A percentile compares a stretch with the other conserved stretches of the same genome.
phyloP scores from a whole-genome alignment of 2,329 filamentous ascomycete genomes.

The Tolypocladium inflatum region DNA sequence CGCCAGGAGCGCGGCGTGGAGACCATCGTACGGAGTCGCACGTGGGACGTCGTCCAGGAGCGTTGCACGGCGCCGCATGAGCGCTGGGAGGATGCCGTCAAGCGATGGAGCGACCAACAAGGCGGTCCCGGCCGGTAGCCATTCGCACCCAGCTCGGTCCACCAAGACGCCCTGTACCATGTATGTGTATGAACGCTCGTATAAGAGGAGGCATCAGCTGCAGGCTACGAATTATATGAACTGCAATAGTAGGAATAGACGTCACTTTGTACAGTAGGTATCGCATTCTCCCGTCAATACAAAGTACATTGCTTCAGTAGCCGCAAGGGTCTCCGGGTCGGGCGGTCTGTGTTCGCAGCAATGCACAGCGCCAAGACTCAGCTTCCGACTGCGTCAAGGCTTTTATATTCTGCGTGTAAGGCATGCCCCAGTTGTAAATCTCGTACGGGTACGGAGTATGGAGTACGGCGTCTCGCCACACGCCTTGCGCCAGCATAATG shows the following conservation, averaged over 20 bases:
- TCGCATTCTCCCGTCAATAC: neutral
- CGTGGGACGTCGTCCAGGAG: slow-evolving; percentile 70
- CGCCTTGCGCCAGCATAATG: neutral
- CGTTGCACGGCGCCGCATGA: slow-evolving; percentile 55
- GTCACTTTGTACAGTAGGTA: neutral
- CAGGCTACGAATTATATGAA: neutral
- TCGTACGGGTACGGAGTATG: too few relatives aligned
- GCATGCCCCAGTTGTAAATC: neutral
- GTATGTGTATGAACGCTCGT: neutral
- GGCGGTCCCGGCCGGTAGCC: slow-evolving; percentile 4
- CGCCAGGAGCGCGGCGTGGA: slow-evolving; percentile 70
- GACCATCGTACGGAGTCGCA: slow-evolving; percentile 68
- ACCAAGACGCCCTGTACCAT: neutral
- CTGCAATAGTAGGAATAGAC: neutral
- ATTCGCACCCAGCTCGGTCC: too few relatives aligned
- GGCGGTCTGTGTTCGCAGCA: neutral
- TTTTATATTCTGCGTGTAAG: neutral
- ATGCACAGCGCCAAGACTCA: neutral
- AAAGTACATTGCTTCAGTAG: neutral
- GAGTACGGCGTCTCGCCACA: neutral
- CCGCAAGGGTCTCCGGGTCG: neutral
- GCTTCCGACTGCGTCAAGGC: neutral
- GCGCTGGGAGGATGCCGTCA: slow-evolving; percentile 57
- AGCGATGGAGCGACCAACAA: slow-evolving; percentile 44
- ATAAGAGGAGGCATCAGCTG: neutral